Percentiles rank a stretch among this genome's conserved stretches.
phyloP scores from a whole-genome alignment of 1,284 basidiomycete species.

The Ceratobasidium sp. region DNA sequence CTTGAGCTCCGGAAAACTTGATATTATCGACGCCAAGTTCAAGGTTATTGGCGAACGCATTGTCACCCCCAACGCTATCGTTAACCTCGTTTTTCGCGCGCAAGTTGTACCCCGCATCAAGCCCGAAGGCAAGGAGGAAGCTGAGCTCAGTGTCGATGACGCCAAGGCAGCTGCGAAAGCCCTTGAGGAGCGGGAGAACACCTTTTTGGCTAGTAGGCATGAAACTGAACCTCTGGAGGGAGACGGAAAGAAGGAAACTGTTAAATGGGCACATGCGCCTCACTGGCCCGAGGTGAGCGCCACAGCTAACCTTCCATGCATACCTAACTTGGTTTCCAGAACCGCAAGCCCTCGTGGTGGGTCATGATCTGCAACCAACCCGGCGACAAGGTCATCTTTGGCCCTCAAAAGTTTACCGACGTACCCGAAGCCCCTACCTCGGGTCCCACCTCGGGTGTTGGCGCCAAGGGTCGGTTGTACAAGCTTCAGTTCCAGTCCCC shows the following conservation, averaged over 20 bases:
- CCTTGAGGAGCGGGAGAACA: conserved; percentile 68
- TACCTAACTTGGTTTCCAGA: conserved; percentile 53
- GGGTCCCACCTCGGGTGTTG: not conserved
- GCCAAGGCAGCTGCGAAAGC: conserved; percentile 57
- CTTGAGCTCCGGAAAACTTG: conserved; percentile 77
- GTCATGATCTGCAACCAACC: conserved; percentile 92
- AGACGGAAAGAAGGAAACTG: conserved; percentile 48
- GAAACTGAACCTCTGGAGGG: conserved; percentile 66
- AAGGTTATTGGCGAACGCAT: conserved; percentile 92
- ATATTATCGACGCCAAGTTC: conserved; percentile 86
- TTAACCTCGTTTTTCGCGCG: conserved; percentile 73
- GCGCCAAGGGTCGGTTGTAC: conserved; percentile 63
- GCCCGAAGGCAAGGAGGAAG: conserved; percentile 41
- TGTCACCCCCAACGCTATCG: conserved; percentile 88
- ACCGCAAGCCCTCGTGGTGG: conserved; percentile 90
- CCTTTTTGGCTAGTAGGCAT: conserved; percentile 68
- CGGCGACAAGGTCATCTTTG: conserved; percentile 87
- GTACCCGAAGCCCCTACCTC: conserved; percentile 60
- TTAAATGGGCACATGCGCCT: conserved; percentile 86
- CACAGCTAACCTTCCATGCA: not conserved
- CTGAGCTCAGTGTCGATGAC: conserved; percentile 58
- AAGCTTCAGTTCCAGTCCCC: conserved; percentile 96
- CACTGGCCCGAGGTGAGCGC: conserved; percentile 81
- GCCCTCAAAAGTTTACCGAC: conserved; percentile 84
- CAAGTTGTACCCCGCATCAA: conserved; percentile 15